Base-by-base conservation (phyloP, 345 rosid genomes). In the Gossypium rotundifolium region DNA sequence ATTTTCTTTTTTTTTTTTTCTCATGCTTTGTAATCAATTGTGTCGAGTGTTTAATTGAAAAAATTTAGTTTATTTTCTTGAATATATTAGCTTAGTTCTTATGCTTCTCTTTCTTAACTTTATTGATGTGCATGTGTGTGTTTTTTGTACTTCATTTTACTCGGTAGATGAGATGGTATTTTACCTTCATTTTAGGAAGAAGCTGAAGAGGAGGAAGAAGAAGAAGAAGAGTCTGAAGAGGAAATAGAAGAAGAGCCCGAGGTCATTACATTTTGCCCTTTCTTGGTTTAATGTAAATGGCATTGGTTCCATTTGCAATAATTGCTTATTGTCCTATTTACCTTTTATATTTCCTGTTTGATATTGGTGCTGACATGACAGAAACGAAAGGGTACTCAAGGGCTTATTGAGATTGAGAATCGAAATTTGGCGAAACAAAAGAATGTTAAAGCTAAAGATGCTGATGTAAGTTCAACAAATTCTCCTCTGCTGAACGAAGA, bases 381-480 rank as follows among this genome's bases (percentile, higher is more conserved):
- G 84, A 95, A 89, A 84, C 81, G 86, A 72, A 94, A 95, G 78
- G 98, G 98, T 7, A 82, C 87, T 52, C 88, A 93, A 78, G 84
- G 97, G 70, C 70, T 95, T 65, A 91, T 96, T 73, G 88, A 90
- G 86, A 88, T 89, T 78, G 93, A 91, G 42, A 96, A 96, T 80
- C 99, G 97, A 75, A 96, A 96, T 78, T 40, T 91, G 78, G 94
- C 44, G 0, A 91, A 89, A 83, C 74, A 84, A 17, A 96, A 88
- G 89, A 91, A 84, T 70, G 17, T 87, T 76, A 88, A 85, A 83
- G 94, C 88, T 52, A 83, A 79, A 74, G 87, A 90, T 68, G 77
- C 78, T 63, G 92, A 90, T 80, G 95, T 90, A 80, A 87, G 89
- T 77, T 62, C 10, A 8, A 25, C 52, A 71, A 2, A 62, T 27